These are phyloP conservation scores for Vicia sativa DNA, from an alignment of 306 rosid genomes.

Conservation along the genomic window DNA sequence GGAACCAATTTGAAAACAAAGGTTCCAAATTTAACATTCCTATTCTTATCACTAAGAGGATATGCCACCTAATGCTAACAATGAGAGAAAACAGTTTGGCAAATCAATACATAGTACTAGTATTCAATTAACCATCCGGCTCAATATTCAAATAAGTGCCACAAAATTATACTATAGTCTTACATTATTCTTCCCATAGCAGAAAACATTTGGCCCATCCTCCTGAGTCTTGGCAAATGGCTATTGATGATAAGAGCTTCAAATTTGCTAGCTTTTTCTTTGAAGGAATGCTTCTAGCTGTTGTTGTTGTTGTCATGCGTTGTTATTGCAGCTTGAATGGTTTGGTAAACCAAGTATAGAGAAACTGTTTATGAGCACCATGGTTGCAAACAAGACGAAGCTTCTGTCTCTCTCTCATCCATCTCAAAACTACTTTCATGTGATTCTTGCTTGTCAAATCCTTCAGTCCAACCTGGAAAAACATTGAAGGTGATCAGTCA, in stretches of 20 bases:
- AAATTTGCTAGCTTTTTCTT: conserved; percentile 41
- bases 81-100: background rate
- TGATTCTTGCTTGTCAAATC: conserved; percentile 86
- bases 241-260: conserved; percentile 6
- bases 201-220: conserved; percentile 23
- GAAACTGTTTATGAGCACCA: conserved; percentile 82
- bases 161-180: background rate
- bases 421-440: conserved; percentile 80
- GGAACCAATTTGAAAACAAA: background rate
- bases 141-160: background rate
- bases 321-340: conserved; percentile 34
- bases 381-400: conserved; percentile 80
- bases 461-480: conserved; percentile 68
- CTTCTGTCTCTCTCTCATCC: conserved; percentile 97
- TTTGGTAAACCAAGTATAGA: conserved; percentile 81
- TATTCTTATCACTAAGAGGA: background rate
- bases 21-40: background rate
- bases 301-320: background rate
- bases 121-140: background rate
- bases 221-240: background rate
- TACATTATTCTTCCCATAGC: conserved; percentile 19
- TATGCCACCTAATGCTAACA: background rate
- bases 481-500: background rate
- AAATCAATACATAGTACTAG: conserved; percentile 9
- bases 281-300: conserved; percentile 35